Evolutionary conservation across 257 asterid species (phyloP), one percentile per base, ranked within the genome.

Genomic region (Plectranthus barbatus): DNA sequence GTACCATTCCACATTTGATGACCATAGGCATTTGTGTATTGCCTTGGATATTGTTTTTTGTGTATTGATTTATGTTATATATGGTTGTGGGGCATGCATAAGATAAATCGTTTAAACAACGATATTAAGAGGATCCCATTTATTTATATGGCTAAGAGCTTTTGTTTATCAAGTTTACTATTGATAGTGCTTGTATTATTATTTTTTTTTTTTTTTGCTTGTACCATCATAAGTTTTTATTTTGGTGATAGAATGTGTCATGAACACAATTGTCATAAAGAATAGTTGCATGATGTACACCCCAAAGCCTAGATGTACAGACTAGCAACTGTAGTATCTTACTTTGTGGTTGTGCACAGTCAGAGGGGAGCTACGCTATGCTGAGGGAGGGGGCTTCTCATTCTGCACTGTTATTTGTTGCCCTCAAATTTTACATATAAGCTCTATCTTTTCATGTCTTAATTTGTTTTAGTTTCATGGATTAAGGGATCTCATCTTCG

Each of bases 401-500:
- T 51, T n/a, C 4, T 58, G 24, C 12, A 9, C 29, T 40, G 23
- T 13, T 60, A 3, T 56, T 29, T 47, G 19, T 18, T 39, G 17
- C 55, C 19, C 6, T 26, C 23, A 23, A 52, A 39, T 26, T n/a
- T n/a, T 49, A 49, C 50, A n/a, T n/a, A 9, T 33, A 58, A 33
- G 45, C 24, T 48, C 23, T 14, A 4, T 26, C 31, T 61, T 48
- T 31, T 58, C 12, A 52, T 56, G 20, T 59, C 20, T 46, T 46
- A 19, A 67, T 15, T 26, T 62, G 11, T 47, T 49, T 63, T 49
- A 55, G 13, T 58, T 41, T 50, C 23, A 24, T 64, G 67, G n/a
- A n/a, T n/a, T 74, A 83, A 92, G 98, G 86, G 81, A 92, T 78
- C 64, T 92, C 69, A 71, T 81, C 34, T 63, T 92, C 68, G 95